Evolutionary conservation across 768 basidiomycete species (phyloP), one percentile per base, ranked within the genome.

Genomic region (Termitomyces heimii): DNA sequence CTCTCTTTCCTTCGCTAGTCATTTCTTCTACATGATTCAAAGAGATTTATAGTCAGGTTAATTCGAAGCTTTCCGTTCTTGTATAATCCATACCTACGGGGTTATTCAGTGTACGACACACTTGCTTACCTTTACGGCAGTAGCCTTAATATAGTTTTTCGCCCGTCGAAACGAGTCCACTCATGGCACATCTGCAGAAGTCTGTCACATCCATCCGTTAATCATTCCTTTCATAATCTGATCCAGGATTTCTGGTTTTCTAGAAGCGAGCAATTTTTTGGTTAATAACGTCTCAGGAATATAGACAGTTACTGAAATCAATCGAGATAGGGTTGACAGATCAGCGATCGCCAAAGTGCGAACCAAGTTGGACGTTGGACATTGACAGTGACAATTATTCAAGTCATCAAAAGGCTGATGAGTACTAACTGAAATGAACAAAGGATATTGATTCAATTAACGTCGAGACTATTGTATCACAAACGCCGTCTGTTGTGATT

Each of bases 391-490:
- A 20, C 12, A 29, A 16, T 18, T 4, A 35, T 24, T 24, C 20
- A 50, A 28, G 10, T 12, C 14, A 32, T 48, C 47, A n/a, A 49
- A 51, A 28, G 35, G n/a, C n/a, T 29, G 9, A 40, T 20, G 14
- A 22, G 50, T 43, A 48, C n/a, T 42, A n/a, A 40, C 39, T 16
- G 37, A 37, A 26, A 57, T 39, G 44, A 46, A 45, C 22, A 54
- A 28, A 53, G 32, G 16, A 28, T 20, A 53, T 53, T 22, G 44
- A 54, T 59, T 56, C 52, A 53, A 68, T 67, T 64, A 65, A 58
- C 37, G 18, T 39, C 50, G 13, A 57, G 46, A 44, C 52, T 59
- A 54, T 54, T 56, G 28, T 58, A 54, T 48, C 55, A 61, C 47
- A 57, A 43, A 55, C 50, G 52, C 51, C 50, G 40, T 60, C 40